phyloP scores from a whole-genome alignment of 805 yeast genomes.

The Yarrowia porcina region DNA sequence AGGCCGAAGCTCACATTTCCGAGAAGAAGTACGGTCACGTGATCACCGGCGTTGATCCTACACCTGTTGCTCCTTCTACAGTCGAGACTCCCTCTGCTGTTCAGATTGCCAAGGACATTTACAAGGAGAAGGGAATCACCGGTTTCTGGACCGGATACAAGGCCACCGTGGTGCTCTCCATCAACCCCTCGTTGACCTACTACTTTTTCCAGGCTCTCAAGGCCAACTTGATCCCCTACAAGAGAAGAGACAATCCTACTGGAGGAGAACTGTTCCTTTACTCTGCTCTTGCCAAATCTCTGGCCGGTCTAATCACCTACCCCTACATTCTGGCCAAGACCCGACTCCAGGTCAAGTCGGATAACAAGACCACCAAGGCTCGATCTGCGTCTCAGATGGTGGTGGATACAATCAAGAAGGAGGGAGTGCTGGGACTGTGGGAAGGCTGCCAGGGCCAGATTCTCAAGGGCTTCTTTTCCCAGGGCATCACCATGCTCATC shows the following conservation, averaged over 20 bases:
- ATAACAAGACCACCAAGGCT: neutral
- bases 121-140: slow-evolving; percentile 34
- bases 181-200: slow-evolving; percentile 39
- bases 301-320: slow-evolving; percentile 64
- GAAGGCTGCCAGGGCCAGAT: slow-evolving; percentile 52
- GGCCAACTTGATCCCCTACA: slow-evolving; percentile 31
- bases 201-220: slow-evolving; percentile 37
- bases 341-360: slow-evolving; percentile 54
- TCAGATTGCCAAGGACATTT: slow-evolving; percentile 33
- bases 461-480: slow-evolving; percentile 38
- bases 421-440: slow-evolving; percentile 75
- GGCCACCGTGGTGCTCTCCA: slow-evolving; percentile 35
- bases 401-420: slow-evolving; percentile 53
- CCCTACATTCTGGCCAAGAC: slow-evolving; percentile 77
- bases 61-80: neutral
- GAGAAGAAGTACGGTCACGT: slow-evolving; percentile 11
- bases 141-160: slow-evolving; percentile 40
- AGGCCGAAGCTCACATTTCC: neutral
- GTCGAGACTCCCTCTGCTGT: slow-evolving; percentile 9
- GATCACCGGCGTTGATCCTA: neutral
- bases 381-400: slow-evolving; percentile 12
- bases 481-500: slow-evolving; percentile 40
- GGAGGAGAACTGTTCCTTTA: slow-evolving; percentile 55
- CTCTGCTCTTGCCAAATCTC: slow-evolving; percentile 64
- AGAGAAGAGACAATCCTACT: slow-evolving; percentile 33